Conservation (phyloP, 768 basidiomycete species). For the Mycena amicta region DNA sequence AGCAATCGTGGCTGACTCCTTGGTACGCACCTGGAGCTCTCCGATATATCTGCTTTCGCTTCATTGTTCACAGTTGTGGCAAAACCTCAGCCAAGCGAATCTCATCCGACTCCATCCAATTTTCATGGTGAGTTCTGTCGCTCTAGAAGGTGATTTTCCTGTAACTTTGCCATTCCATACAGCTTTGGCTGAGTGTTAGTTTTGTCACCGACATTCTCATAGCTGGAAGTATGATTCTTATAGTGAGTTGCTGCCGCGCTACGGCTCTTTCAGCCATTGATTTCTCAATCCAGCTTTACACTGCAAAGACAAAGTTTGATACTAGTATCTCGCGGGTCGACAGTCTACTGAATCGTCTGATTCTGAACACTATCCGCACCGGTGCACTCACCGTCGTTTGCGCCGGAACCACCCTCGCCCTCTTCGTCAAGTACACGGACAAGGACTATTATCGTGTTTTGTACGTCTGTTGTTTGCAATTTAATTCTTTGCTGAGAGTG, state of each 20-base stretch:
- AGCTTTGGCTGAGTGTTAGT: constrained; percentile 6
- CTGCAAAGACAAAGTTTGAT: neutral
- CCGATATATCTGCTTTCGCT: too few species aligned
- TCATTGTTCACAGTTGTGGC: neutral
- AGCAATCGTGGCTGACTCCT: neutral
- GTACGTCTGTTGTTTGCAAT: too few species aligned
- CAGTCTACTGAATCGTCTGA: constrained; percentile 1
- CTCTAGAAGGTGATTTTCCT: neutral
- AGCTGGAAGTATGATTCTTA: constrained; percentile 2
- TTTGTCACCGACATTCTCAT: constrained; percentile 9
- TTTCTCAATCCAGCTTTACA: constrained; percentile 6
- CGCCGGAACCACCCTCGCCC: neutral
- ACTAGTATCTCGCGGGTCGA: neutral
- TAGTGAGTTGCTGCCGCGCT: neutral
- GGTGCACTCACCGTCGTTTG: constrained; percentile 3
- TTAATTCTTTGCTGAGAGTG: too few species aligned
- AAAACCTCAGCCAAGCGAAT: neutral
- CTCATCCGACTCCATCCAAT: constrained; percentile 7
- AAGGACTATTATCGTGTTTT: constrained; percentile 5
- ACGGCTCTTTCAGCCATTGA: too few species aligned
- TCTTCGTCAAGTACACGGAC: constrained; percentile 13
- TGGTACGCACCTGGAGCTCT: neutral
- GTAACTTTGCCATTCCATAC: neutral
- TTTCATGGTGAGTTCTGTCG: neutral
- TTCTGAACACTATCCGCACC: constrained; percentile 1